phyloP scores from a whole-genome alignment of 1,139 yeast species.

The Pichia inconspicua region DNA sequence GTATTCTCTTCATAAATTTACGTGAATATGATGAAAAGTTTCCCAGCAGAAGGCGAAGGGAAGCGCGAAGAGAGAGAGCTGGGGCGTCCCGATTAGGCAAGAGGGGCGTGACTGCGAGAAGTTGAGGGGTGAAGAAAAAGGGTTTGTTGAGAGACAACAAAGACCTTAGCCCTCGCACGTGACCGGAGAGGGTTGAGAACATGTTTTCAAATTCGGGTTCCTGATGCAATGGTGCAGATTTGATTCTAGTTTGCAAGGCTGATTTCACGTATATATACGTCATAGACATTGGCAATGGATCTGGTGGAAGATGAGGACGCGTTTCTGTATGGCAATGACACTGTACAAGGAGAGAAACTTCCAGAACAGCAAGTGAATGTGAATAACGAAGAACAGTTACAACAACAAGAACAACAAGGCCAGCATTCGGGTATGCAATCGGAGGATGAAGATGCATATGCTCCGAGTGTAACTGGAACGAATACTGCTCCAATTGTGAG shows the following conservation, averaged over 20 bases:
- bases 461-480: neutral
- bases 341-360: neutral
- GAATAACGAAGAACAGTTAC: neutral
- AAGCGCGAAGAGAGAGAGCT: neutral
- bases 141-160: neutral
- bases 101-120: neutral
- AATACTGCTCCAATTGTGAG: neutral
- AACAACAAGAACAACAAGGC: neutral
- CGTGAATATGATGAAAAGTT: neutral
- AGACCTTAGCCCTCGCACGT: neutral
- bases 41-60: neutral
- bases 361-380: no score
- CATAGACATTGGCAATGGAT: neutral
- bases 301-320: conserved; percentile 3
- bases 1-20: neutral
- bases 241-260: neutral
- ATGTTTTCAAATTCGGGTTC: neutral
- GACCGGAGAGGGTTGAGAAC: neutral
- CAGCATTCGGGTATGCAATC: neutral
- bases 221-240: neutral
- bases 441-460: neutral
- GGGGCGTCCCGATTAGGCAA: neutral
- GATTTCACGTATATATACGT: no score
- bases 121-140: neutral
- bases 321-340: neutral